Percentiles rank a stretch among this genome's conserved stretches.
Conservation (phyloP, 1,284 basidiomycete genomes). For the Lentinus polychrous region DNA sequence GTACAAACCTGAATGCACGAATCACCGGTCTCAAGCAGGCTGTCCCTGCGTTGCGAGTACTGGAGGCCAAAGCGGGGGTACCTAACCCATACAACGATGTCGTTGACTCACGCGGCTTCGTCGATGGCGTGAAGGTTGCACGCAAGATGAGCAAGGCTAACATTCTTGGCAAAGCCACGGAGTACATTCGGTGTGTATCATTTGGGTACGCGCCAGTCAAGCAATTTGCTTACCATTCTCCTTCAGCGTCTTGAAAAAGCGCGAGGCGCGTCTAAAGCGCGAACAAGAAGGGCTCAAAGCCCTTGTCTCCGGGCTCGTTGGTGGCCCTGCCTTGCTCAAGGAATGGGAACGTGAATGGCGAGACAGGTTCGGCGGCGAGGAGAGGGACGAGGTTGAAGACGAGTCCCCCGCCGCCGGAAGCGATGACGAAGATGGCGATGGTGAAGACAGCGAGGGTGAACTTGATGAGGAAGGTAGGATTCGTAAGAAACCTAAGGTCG, state of each 20-base stretch:
- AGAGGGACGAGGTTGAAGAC: constrained; percentile 60
- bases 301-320: constrained; percentile 60
- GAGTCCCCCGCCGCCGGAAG: constrained; percentile 32
- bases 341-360: constrained; percentile 75
- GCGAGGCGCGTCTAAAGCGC: constrained; percentile 60
- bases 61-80: constrained; percentile 36
- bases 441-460: constrained; percentile 51
- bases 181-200: constrained; percentile 57
- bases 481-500: constrained; percentile 48
- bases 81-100: constrained; percentile 37
- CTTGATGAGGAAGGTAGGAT: constrained; percentile 43
- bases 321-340: constrained; percentile 57
- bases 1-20: constrained; percentile 86
- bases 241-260: constrained; percentile 61
- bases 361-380: constrained; percentile 64
- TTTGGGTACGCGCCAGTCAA: constrained; percentile 1
- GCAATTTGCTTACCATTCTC: neutral
- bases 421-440: constrained; percentile 49
- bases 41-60: constrained; percentile 74
- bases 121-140: constrained; percentile 78
- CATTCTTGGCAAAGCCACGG: constrained; percentile 75
- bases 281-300: constrained; percentile 68
- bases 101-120: constrained; percentile 69
- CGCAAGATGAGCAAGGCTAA: constrained; percentile 82
- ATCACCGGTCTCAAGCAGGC: constrained; percentile 78